Evolutionary conservation across 2,329 filamentous ascomycete species (phyloP).

Genomic region (Echinosphaeria canescens): DNA sequence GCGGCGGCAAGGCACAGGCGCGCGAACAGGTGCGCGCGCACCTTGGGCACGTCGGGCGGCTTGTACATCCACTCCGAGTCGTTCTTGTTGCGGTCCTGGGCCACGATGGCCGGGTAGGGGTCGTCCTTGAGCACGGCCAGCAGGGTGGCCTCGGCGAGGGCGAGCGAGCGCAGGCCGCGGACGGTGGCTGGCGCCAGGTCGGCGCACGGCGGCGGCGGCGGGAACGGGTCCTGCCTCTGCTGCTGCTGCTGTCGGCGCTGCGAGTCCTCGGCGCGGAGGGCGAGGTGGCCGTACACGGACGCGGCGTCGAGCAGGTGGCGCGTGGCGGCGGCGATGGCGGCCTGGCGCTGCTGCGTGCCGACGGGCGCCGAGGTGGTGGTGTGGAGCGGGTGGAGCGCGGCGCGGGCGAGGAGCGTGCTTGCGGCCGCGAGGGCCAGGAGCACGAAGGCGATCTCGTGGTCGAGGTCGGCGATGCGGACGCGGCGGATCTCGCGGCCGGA

Average conservation of each 20-base stretch:
- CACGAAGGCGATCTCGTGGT: slow-evolving; percentile 66
- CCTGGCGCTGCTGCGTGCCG: slow-evolving; percentile 41
- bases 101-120: slow-evolving; percentile 65
- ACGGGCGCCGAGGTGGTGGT: slow-evolving; percentile 37
- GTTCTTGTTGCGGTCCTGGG: slow-evolving; percentile 60
- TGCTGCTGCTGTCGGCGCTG: no score
- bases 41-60: slow-evolving; percentile 68
- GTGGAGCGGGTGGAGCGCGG: slow-evolving; percentile 53
- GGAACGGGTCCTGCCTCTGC: no score
- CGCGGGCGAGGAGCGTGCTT: slow-evolving; percentile 50
- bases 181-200: slow-evolving; percentile 30
- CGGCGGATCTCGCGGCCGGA: slow-evolving; percentile 28
- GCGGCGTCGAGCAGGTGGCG: slow-evolving; percentile 60
- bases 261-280: slow-evolving; percentile 19
- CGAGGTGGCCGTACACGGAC: slow-evolving; percentile 54
- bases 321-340: slow-evolving; percentile 52
- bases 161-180: slow-evolving; percentile 38
- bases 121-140: slow-evolving; percentile 87
- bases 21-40: slow-evolving; percentile 73
- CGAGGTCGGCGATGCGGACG: slow-evolving; percentile 50
- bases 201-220: slow-evolving; percentile 19
- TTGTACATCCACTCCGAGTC: slow-evolving; percentile 97
- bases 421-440: slow-evolving; percentile 59
- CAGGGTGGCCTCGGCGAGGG: slow-evolving; percentile 73
- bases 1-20: slow-evolving; percentile 71